A percentile compares a stretch with the other conserved stretches of the same genome.
Conservation (phyloP, 441 rosid species). For the Populus hybrid region DNA sequence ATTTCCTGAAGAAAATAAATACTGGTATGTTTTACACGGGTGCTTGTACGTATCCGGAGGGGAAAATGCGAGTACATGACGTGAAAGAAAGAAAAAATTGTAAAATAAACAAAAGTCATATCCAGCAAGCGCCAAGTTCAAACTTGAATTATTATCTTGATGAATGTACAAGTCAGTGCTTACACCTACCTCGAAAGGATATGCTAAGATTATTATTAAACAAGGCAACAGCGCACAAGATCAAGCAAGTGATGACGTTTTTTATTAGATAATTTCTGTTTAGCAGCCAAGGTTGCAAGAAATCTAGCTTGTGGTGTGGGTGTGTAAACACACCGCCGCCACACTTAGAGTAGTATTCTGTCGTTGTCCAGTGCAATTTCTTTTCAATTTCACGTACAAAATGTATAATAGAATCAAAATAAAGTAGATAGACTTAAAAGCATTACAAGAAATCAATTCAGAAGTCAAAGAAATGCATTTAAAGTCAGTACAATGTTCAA, state of each 20-base stretch:
- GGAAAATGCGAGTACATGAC: background rate
- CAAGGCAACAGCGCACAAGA: background rate
- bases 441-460: background rate
- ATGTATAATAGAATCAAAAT: background rate
- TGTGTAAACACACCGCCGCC: slow-evolving; percentile 2
- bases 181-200: slow-evolving; percentile 6
- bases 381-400: background rate
- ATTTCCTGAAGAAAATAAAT: background rate
- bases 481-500: slow-evolving; percentile 25
- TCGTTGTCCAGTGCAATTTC: background rate
- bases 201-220: background rate
- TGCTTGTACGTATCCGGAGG: too few relatives aligned
- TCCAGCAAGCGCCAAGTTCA: slow-evolving; percentile 2
- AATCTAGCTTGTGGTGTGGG: background rate
- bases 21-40: background rate
- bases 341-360: background rate
- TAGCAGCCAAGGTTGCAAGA: background rate
- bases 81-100: background rate
- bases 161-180: slow-evolving; percentile 6
- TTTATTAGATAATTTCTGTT: background rate
- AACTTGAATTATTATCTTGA: background rate
- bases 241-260: slow-evolving; percentile 15
- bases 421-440: background rate
- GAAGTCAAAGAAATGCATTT: slow-evolving; percentile 17
- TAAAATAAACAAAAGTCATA: background rate